Conservation (phyloP, 2,329 filamentous ascomycete genomes). For the Scedosporium aurantiacum region DNA sequence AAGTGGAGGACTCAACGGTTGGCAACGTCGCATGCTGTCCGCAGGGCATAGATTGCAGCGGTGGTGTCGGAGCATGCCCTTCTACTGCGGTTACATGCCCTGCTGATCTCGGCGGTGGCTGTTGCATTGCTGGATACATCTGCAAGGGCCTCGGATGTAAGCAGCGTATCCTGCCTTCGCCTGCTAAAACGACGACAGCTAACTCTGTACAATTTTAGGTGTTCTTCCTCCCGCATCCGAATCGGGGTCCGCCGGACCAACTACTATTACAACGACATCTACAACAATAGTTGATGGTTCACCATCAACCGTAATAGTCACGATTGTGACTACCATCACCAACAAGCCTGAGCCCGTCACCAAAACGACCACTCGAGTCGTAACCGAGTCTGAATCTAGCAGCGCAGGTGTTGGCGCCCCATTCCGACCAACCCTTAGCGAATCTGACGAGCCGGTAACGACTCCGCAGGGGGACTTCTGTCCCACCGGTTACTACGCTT, state of each 20-base stretch:
- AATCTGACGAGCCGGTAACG: constrained; percentile 22
- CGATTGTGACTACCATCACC: constrained; percentile 24
- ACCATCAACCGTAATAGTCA: constrained; percentile 30
- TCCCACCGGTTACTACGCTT: constrained; percentile 86
- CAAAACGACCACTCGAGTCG: constrained; percentile 20
- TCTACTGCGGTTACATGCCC: constrained; percentile 54
- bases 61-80: constrained; percentile 50
- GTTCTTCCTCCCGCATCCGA: constrained; percentile 19
- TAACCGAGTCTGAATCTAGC: constrained; percentile 25
- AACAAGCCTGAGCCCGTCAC: constrained; percentile 13
- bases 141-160: constrained; percentile 63
- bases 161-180: constrained; percentile 15
- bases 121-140: constrained; percentile 61
- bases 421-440: constrained; percentile 31
- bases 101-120: constrained; percentile 57
- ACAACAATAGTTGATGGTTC: constrained; percentile 24
- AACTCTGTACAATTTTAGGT: constrained; percentile 16
- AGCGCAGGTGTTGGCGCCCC: constrained; percentile 31
- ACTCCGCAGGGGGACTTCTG: constrained; percentile 35
- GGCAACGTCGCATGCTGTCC: constrained; percentile 70
- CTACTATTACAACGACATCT: constrained; percentile 28
- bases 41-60: constrained; percentile 49
- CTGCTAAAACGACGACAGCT: neutral
- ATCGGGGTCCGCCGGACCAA: constrained; percentile 13
- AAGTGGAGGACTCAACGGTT: constrained; percentile 48